A percentile compares a stretch with the other conserved stretches of the same genome.
Evolutionary conservation across 23 red algal species (phyloP).

Genomic region (Gracilariopsis chorda): DNA sequence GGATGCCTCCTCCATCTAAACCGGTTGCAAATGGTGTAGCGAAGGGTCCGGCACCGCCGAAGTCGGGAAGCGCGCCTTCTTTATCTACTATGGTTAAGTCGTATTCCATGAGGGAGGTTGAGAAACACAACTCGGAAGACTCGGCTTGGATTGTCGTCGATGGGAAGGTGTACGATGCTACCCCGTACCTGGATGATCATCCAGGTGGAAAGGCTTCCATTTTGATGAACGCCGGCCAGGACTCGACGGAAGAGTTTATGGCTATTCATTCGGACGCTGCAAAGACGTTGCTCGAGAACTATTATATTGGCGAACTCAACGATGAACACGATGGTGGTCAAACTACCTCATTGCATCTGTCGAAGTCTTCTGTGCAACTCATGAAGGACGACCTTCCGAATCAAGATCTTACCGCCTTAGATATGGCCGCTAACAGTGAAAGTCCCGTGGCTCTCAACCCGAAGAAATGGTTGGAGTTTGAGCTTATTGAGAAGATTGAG

Average conservation of each 20-base stretch:
- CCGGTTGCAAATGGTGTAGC: conserved; percentile 6
- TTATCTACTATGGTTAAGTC: conserved; percentile 70
- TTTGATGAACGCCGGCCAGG: conserved; percentile 87
- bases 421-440: background rate
- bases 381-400: conserved; percentile 74
- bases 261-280: conserved; percentile 88
- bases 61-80: conserved; percentile 35
- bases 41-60: background rate
- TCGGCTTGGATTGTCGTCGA: conserved; percentile 93
- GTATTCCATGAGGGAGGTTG: conserved; percentile 71
- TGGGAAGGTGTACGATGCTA: conserved; percentile 89
- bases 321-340: background rate
- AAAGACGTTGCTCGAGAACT: conserved; percentile 75
- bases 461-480: conserved; percentile 69
- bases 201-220: conserved; percentile 90
- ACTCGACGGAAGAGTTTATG: conserved; percentile 89
- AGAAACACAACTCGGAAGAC: conserved; percentile 77
- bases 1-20: conserved; percentile 76
- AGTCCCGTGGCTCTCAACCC: conserved; percentile 66
- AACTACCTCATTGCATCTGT: conserved; percentile 7
- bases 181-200: conserved; percentile 93
- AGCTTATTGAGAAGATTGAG: conserved; percentile 71
- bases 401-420: conserved; percentile 6
- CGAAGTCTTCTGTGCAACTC: conserved; percentile 74
- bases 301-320: conserved; percentile 89